These are phyloP conservation scores for Litsea cubeba DNA, from an alignment of 164 flowering plant genomes.

Conservation along the genomic window DNA sequence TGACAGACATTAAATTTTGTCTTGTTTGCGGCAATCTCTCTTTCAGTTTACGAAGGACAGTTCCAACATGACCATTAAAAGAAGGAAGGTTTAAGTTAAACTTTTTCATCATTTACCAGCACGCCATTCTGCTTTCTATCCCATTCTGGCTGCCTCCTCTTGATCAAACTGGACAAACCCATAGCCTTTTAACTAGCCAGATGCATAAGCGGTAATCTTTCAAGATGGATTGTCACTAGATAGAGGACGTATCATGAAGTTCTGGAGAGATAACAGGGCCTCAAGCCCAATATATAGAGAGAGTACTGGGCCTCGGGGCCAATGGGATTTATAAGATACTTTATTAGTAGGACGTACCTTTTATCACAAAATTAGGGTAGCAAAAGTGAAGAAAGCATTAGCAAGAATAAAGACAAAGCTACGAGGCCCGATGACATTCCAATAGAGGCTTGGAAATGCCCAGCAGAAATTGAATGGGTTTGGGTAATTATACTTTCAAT, in stretches of 20 bases:
- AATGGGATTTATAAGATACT: no score
- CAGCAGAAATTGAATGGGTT: no score
- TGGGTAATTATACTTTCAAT: no score
- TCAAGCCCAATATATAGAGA: no score
- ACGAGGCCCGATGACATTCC: no score
- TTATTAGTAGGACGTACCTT: no score
- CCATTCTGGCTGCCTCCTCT: conserved; percentile 66
- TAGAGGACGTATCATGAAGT: conserved; percentile 60
- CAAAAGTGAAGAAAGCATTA: no score
- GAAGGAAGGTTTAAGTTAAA: conserved; percentile 14
- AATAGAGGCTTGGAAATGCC: no score
- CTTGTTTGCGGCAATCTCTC: conserved; percentile 31
- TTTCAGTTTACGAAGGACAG: conserved; percentile 55
- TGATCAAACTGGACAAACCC: conserved; percentile 69
- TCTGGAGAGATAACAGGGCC: conserved; percentile 14
- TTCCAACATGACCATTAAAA: conserved; percentile 34
- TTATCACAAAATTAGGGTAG: no score
- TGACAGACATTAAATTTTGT: conserved; percentile 67
- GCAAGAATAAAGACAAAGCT: no score
- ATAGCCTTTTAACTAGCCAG: conserved; percentile 69
- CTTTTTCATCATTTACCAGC: conserved; percentile 71
- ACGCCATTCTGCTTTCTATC: conserved; percentile 73
- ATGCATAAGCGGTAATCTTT: conserved; percentile 57
- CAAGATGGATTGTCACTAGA: conserved; percentile 66
- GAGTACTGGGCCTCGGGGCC: no score